Evolutionary conservation across 75 land plant genomes (phyloP).

Genomic region (Pseudotsuga menziesii): DNA sequence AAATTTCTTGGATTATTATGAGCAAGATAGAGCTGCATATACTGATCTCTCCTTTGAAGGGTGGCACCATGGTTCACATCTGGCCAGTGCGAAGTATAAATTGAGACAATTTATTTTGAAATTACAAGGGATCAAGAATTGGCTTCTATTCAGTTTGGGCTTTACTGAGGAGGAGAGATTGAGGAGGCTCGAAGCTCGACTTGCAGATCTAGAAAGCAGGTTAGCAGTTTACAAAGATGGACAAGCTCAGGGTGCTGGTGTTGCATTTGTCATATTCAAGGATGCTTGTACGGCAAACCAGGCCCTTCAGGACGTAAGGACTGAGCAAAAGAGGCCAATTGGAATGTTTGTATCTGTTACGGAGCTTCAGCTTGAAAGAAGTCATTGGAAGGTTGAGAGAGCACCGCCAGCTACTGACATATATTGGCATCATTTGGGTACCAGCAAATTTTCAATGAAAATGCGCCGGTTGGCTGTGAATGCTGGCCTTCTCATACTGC

Average conservation of each 20-base stretch:
- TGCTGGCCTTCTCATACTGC: constrained; percentile 57
- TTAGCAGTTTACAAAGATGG: constrained; percentile 61
- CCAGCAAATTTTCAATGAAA: constrained; percentile 42
- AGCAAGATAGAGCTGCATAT: constrained; percentile 14
- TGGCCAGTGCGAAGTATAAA: neutral
- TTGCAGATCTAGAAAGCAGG: constrained; percentile 41
- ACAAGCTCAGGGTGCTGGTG: constrained; percentile 72
- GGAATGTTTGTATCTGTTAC: constrained; percentile 58
- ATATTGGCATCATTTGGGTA: constrained; percentile 89
- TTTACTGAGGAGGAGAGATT: constrained; percentile 62
- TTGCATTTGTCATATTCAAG: constrained; percentile 85
- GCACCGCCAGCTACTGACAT: constrained; percentile 88
- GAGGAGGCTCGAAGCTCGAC: constrained; percentile 40
- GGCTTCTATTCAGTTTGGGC: constrained; percentile 28
- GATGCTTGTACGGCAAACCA: constrained; percentile 73
- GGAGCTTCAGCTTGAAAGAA: constrained; percentile 65
- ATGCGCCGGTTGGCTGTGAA: constrained; percentile 64
- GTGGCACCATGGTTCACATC: neutral
- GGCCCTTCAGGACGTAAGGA: constrained; percentile 66
- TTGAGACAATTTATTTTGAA: constrained; percentile 8
- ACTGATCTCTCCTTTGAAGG: constrained; percentile 7
- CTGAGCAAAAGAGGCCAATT: constrained; percentile 45
- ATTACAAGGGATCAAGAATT: constrained; percentile 19
- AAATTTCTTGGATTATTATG: constrained; percentile 7
- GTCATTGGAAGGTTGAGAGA: constrained; percentile 78